Evolutionary conservation across 805 yeast species (phyloP).

Genomic region (Lipomyces oligophaga): DNA sequence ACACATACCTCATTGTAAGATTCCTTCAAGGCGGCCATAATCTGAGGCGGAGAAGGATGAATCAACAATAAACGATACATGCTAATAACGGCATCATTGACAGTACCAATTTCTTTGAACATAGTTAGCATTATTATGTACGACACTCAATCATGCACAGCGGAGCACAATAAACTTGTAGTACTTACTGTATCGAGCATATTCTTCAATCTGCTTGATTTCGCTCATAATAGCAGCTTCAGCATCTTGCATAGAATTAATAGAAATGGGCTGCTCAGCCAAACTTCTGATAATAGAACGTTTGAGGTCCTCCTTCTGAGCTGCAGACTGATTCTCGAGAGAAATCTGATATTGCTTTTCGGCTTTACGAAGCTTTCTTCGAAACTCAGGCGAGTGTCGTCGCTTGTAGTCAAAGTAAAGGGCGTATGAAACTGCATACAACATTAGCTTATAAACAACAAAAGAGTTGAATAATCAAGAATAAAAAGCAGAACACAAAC

Average conservation of each 20-base stretch:
- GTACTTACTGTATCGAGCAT: slow-evolving; percentile 15
- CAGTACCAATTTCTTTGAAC: slow-evolving; percentile 15
- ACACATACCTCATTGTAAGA: slow-evolving; percentile 12
- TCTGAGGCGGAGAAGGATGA: slow-evolving; percentile 27
- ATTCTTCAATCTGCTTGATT: slow-evolving; percentile 21
- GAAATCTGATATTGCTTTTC: slow-evolving; percentile 49
- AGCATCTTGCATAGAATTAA: slow-evolving; percentile 18
- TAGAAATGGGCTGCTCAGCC: slow-evolving; percentile 53
- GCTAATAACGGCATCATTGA: slow-evolving; percentile 19
- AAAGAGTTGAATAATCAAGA: background rate
- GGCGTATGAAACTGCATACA: slow-evolving; percentile 51
- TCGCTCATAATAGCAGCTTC: slow-evolving; percentile 20
- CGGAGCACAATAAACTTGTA: background rate
- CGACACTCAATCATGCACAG: background rate
- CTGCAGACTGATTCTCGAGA: slow-evolving; percentile 48
- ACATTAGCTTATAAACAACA: background rate
- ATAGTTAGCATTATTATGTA: slow-evolving; percentile 3
- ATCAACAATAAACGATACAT: slow-evolving; percentile 24
- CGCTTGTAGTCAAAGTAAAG: slow-evolving; percentile 89
- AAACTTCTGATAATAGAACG: slow-evolving; percentile 61
- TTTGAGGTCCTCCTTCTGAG: slow-evolving; percentile 55
- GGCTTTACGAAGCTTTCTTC: slow-evolving; percentile 65
- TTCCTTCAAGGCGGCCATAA: slow-evolving; percentile 21
- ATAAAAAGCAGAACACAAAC: background rate
- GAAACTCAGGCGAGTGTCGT: slow-evolving; percentile 76